A percentile compares a stretch with the other conserved stretches of the same genome.
phyloP scores from a whole-genome alignment of 495 filamentous ascomycete species.

The Penicillium atrosanguineum region DNA sequence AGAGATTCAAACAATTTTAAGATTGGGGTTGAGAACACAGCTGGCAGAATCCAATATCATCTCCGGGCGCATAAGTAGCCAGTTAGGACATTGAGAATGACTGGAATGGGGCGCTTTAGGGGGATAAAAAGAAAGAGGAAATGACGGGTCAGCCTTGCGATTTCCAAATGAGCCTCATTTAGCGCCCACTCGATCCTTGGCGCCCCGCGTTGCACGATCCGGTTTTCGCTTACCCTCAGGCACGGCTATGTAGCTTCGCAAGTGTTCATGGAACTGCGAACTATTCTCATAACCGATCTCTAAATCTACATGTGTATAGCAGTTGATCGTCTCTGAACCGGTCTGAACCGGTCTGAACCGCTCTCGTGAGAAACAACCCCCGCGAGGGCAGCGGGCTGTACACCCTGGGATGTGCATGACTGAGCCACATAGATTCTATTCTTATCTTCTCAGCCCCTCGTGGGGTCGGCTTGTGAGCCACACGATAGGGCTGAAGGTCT shows the following conservation, averaged over 20 bases:
- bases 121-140: background rate
- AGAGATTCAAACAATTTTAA: background rate
- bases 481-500: constrained; percentile 14
- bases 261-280: background rate
- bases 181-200: constrained; percentile 2
- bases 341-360: background rate
- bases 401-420: background rate
- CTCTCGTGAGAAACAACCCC: background rate
- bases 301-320: background rate
- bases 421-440: constrained; percentile 3
- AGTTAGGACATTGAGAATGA: background rate
- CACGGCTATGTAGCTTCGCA: background rate
- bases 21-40: background rate
- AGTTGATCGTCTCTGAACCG: background rate
- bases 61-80: background rate
- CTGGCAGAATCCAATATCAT: background rate
- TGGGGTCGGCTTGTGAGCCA: constrained; percentile 7
- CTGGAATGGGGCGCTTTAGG: background rate
- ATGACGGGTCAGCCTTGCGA: constrained; percentile 1
- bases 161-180: constrained; percentile 7
- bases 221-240: background rate
- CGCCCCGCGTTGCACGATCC: constrained; percentile 3
- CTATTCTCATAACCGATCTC: background rate
- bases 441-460: constrained; percentile 5
- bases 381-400: background rate